Percentiles rank a stretch among this genome's conserved stretches.
Conservation (phyloP, 2,329 filamentous ascomycete species). For the Tolypocladium endophyticum region DNA sequence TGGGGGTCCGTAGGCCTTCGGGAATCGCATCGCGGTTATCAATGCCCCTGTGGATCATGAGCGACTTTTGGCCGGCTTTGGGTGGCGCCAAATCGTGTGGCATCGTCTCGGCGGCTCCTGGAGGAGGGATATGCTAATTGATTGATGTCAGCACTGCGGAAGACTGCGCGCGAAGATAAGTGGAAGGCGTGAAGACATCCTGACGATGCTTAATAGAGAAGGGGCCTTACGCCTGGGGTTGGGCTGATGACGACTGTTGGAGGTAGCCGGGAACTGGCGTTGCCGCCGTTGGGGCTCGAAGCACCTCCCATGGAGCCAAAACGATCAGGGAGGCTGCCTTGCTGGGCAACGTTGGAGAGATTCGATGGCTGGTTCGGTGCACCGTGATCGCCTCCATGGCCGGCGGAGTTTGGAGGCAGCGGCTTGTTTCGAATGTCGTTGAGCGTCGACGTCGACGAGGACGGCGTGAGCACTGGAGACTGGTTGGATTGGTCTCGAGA, state of each 20-base stretch:
- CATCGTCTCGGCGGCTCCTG: constrained; percentile 94
- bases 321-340: constrained; percentile 27
- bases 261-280: constrained; percentile 38
- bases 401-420: constrained; percentile 46
- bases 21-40: constrained; percentile 88
- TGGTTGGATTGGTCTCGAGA: constrained; percentile 43
- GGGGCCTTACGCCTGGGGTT: constrained; percentile 67
- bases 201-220: not conserved
- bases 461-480: constrained; percentile 63
- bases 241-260: constrained; percentile 93
- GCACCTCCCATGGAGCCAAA: constrained; percentile 25
- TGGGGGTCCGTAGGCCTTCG: constrained; percentile 88
- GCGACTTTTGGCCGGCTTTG: constrained; percentile 80
- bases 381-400: constrained; percentile 31
- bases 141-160: not conserved
- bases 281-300: constrained; percentile 25
- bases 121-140: constrained; percentile 69
- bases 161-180: not conserved
- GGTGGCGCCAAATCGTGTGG: constrained; percentile 92
- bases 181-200: not conserved
- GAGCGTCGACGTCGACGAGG: constrained; percentile 79
- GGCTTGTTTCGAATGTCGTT: constrained; percentile 81
- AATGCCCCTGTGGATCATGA: constrained; percentile 72
- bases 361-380: constrained; percentile 28
- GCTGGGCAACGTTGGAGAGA: constrained; percentile 24